These are phyloP conservation scores for Stemphylium beticola DNA, from an alignment of 2,329 filamentous ascomycete species.

Conservation along the genomic window DNA sequence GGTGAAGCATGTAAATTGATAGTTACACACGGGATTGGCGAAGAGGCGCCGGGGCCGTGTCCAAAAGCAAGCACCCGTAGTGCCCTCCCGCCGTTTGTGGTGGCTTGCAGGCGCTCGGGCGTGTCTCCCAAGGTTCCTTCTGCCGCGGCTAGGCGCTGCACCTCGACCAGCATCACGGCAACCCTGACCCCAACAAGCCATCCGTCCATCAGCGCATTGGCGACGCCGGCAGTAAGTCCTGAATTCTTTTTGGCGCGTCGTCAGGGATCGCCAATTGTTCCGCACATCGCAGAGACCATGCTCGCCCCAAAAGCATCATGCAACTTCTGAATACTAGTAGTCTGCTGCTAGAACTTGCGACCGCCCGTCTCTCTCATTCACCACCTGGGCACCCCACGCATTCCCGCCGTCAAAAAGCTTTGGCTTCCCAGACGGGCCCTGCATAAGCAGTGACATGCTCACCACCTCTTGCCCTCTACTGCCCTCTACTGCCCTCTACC, in stretches of 20 bases:
- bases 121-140: conserved; percentile 1
- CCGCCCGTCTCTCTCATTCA: background rate
- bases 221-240: conserved; percentile 3
- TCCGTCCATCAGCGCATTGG: background rate
- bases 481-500: background rate
- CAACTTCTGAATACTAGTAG: conserved; percentile 1
- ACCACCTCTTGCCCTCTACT: background rate
- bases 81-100: conserved; percentile 13
- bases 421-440: conserved; percentile 8
- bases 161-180: conserved; percentile 6
- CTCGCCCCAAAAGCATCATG: conserved; percentile 22
- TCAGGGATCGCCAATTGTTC: conserved; percentile 10
- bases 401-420: conserved; percentile 16
- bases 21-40: conserved; percentile 11
- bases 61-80: conserved; percentile 6
- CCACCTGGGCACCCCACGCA: conserved; percentile 34
- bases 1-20: background rate
- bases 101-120: conserved; percentile 8
- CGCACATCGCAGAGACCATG: conserved; percentile 7
- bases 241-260: conserved; percentile 20
- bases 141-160: conserved; percentile 10
- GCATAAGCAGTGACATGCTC: conserved; percentile 20
- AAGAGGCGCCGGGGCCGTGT: conserved; percentile 2
- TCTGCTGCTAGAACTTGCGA: conserved; percentile 8
- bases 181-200: background rate